Base-by-base conservation (phyloP, 75 land plant species). In the Sequoia sempervirens region DNA sequence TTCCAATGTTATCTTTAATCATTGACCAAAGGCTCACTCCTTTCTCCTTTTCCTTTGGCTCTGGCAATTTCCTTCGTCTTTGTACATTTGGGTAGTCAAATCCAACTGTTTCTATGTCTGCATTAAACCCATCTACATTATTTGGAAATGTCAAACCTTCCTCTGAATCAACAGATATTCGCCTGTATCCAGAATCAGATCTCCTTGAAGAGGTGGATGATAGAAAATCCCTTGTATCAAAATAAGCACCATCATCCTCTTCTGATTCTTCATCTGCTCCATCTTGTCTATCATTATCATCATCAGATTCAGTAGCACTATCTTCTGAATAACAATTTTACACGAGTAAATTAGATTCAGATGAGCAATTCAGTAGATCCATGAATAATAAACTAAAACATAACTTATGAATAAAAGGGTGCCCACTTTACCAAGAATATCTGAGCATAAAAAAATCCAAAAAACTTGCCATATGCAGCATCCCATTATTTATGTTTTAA, bases 11-110 rank as follows among this genome's bases (percentile, higher is more conserved):
- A 80, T 94, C 96, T 85, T 94, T 96, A 83, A 96, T 96, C 83
- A 96, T 94, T 58, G 98, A 96, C 98, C 98, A 96, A 2, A 96
- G 82, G 83, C 98, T 95, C 37, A 96, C 93, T 50, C 91, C 89
- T 82, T 90, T 92, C 85, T 96, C 98, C 85, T 91, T 91, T 86
- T 96, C 96, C 81, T 91, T 90, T 40, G 98, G 98, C 37, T 94
- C 94, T 40, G 98, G 98, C 37, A 96, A 61, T 72, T 80, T 94
- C 54, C 85, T 90, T 36, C 96, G 85, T 82, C 96, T 91, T 86
- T 85, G 68, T 7, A 93, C 83, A 79, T 82, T 73, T n/a, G 94
- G 94, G 86, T 86, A 92, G 66, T 86, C 75, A 80, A 90, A 83
- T 72, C 89, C 84, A 81, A 74, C 66, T 20, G 36, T 45, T 75